Conservation (phyloP, 768 basidiomycete genomes). For the Kwoniella botswanensis region DNA sequence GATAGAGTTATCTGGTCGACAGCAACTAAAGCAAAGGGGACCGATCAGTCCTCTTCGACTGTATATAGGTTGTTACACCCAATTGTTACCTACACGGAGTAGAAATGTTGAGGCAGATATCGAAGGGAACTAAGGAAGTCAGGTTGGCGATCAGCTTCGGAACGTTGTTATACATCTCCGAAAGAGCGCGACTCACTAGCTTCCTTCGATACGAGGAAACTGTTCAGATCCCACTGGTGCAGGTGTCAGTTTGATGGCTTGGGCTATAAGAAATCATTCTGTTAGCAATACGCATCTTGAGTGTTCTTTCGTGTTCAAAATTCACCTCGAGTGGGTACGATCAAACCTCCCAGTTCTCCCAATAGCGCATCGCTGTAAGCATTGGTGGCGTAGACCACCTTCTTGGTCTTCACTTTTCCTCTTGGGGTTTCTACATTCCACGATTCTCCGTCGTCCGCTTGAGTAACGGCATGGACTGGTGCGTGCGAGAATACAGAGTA, state of each 20-base stretch:
- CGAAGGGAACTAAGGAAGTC: slow-evolving; percentile 34
- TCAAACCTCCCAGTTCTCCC: slow-evolving; percentile 63
- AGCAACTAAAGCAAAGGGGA: slow-evolving; percentile 13
- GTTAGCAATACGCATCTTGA: neutral
- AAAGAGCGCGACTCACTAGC: slow-evolving; percentile 26
- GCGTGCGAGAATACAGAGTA: slow-evolving; percentile 34
- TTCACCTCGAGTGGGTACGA: slow-evolving; percentile 40
- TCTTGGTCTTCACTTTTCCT: slow-evolving; percentile 67
- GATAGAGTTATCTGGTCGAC: slow-evolving; percentile 44
- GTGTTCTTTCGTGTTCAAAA: neutral
- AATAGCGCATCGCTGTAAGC: slow-evolving; percentile 78
- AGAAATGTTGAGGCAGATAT: slow-evolving; percentile 41
- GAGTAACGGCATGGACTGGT: slow-evolving; percentile 51
- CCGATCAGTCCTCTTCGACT: neutral
- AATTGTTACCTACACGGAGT: too few species aligned
- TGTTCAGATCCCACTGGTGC: slow-evolving; percentile 37
- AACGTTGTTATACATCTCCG: neutral
- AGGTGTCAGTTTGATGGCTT: slow-evolving; percentile 41
- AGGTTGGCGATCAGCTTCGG: neutral
- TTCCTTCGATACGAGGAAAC: slow-evolving; percentile 37
- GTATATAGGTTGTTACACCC: too few species aligned
- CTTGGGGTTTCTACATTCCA: slow-evolving; percentile 71
- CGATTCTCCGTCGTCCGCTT: slow-evolving; percentile 34
- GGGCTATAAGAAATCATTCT: slow-evolving; percentile 16
- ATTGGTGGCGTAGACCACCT: slow-evolving; percentile 85